Evolutionary conservation across 2,329 filamentous ascomycete species (phyloP).

Genomic region (Ophiocordyceps sinensis): DNA sequence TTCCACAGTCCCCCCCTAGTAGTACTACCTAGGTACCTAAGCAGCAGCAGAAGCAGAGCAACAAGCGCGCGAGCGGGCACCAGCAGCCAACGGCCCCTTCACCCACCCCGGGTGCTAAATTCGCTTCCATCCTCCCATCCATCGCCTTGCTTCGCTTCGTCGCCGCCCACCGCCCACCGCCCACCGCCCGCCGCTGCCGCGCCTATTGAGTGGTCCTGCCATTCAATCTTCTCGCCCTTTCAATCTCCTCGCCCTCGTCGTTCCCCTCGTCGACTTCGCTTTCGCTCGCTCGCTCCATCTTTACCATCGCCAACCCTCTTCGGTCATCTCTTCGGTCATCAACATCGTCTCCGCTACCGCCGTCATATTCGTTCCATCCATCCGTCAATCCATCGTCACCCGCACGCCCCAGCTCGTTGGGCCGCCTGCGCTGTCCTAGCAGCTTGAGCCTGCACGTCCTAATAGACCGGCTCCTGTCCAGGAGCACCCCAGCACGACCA

Average conservation of each 20-base stretch:
- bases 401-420: no score
- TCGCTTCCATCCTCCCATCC: not conserved
- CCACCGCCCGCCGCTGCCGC: not conserved
- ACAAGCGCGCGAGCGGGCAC: not conserved
- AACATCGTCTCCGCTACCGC: not conserved
- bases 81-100: not conserved
- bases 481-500: conserved; percentile 26
- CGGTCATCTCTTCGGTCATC: not conserved
- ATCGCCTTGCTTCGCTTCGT: conserved; percentile 1
- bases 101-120: conserved; percentile 1
- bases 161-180: not conserved
- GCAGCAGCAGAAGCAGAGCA: not conserved
- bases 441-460: not conserved
- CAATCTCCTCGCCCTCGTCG: not conserved
- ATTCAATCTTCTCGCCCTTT: not conserved
- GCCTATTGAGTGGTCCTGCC: not conserved
- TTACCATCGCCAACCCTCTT: not conserved
- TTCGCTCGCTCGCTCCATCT: not conserved
- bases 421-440: not conserved
- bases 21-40: not conserved
- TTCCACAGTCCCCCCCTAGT: not conserved
- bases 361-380: not conserved
- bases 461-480: conserved; percentile 18
- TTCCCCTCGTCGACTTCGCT: not conserved
- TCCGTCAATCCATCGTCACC: not conserved